These are phyloP conservation scores for Actinomortierella ambigua DNA, from an alignment of 371 early-diverging fungal genomes.

Conservation along the genomic window DNA sequence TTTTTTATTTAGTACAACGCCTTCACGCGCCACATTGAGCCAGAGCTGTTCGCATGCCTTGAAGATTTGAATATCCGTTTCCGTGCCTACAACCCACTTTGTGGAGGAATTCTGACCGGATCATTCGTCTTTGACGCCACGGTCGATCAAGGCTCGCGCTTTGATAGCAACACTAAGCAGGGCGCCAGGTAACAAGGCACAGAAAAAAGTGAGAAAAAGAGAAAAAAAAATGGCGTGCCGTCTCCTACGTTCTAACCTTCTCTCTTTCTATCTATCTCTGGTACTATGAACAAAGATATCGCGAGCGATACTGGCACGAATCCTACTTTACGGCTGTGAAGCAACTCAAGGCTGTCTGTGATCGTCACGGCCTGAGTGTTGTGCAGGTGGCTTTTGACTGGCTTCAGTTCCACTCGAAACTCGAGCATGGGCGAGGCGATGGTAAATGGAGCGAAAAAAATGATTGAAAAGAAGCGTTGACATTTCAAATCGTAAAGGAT, in stretches of 20 bases:
- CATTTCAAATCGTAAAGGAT: no score
- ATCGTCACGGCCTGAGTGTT: conserved; percentile 47
- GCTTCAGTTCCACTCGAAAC: conserved; percentile 66
- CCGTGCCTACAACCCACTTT: conserved; percentile 67
- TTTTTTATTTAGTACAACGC: conserved; percentile 59
- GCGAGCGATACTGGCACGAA: conserved; percentile 64
- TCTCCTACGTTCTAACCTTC: background rate
- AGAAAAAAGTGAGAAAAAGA: background rate
- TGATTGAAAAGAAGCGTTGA: no score
- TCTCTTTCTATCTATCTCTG: no score
- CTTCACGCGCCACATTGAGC: conserved; percentile 65
- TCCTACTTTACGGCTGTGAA: conserved; percentile 58
- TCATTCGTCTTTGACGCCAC: conserved; percentile 43
- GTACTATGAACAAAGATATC: no score
- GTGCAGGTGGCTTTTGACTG: conserved; percentile 63
- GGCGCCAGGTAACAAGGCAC: conserved; percentile 47
- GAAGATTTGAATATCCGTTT: conserved; percentile 55
- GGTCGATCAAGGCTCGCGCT: conserved; percentile 56
- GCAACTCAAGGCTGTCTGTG: conserved; percentile 47
- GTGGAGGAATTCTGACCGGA: conserved; percentile 62
- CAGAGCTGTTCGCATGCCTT: conserved; percentile 65
- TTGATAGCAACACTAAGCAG: conserved; percentile 53
- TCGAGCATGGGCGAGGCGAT: conserved; percentile 53
- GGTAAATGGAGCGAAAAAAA: conserved; percentile 50
- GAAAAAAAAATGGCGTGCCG: background rate